These are phyloP conservation scores for Aschersonia sp. DNA, from an alignment of 2,329 filamentous ascomycete species.

Conservation along the genomic window DNA sequence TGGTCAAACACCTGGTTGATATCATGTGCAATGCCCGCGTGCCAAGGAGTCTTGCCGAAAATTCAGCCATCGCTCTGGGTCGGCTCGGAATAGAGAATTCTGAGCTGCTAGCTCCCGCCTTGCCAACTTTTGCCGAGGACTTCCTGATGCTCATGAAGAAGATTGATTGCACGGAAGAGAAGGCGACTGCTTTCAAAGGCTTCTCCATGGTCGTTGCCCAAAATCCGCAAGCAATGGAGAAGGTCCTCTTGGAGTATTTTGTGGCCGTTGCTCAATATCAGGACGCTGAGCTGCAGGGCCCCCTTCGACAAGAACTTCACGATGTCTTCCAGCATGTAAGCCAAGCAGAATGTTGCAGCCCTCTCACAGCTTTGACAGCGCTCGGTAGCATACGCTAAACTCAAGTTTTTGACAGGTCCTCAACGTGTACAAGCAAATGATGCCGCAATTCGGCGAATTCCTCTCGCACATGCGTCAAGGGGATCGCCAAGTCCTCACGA, in stretches of 20 bases:
- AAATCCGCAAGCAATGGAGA: constrained; percentile 89
- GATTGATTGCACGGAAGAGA: constrained; percentile 82
- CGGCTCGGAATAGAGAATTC: constrained; percentile 71
- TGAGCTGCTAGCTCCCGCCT: constrained; percentile 61
- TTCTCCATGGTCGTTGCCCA: constrained; percentile 73
- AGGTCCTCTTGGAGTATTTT: constrained; percentile 70
- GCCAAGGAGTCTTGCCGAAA: constrained; percentile 78
- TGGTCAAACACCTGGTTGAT: constrained; percentile 63
- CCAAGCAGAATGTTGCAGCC: constrained; percentile 2
- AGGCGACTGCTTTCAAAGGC: constrained; percentile 82
- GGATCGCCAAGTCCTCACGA: constrained; percentile 34
- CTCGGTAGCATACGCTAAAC: neutral
- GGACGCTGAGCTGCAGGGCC: constrained; percentile 44
- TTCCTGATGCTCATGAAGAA: constrained; percentile 75
- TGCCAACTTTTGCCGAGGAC: constrained; percentile 65
- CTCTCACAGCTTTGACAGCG: too few species aligned
- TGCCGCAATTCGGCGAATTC: constrained; percentile 43
- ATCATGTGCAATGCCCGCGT: constrained; percentile 80
- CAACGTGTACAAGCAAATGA: constrained; percentile 41
- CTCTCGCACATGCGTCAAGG: constrained; percentile 32
- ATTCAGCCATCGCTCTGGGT: constrained; percentile 85
- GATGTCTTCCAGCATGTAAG: constrained; percentile 65
- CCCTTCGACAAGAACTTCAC: constrained; percentile 50
- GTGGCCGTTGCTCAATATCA: constrained; percentile 67
- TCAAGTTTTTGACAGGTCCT: constrained; percentile 25